Conservation (phyloP, 257 asterid genomes). For the Penstemon eatonii region DNA sequence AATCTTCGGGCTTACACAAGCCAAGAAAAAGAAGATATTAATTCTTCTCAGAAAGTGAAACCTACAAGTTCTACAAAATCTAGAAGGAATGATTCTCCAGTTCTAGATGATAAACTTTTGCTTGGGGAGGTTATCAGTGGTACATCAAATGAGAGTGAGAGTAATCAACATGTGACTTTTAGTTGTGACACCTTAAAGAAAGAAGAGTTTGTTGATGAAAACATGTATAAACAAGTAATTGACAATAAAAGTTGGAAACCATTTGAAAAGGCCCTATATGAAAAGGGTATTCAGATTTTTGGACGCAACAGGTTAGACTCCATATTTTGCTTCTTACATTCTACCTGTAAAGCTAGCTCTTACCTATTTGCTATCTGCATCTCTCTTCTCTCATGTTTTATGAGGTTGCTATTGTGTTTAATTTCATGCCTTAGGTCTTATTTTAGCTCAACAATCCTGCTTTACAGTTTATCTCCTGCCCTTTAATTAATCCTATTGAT, state of each 20-base stretch:
- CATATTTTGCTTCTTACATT: conserved; percentile 21
- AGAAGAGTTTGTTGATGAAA: conserved; percentile 54
- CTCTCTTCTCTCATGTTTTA: conserved; percentile 11
- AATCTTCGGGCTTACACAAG: conserved; percentile 38
- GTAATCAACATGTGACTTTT: conserved; percentile 41
- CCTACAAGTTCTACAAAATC: conserved; percentile 55
- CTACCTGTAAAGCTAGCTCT: background rate
- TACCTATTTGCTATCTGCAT: conserved; percentile 1
- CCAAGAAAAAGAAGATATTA: conserved; percentile 46
- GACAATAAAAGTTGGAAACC: conserved; percentile 76
- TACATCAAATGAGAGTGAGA: conserved; percentile 51
- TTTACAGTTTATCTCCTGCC: conserved; percentile 1
- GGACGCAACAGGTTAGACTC: conserved; percentile 79
- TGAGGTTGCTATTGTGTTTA: conserved; percentile 14
- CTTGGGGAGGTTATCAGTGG: conserved; percentile 50
- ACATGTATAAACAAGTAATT: conserved; percentile 34
- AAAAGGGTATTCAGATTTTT: conserved; percentile 86
- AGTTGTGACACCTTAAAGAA: conserved; percentile 39
- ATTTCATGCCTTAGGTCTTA: conserved; percentile 9
- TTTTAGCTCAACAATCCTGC: conserved; percentile 22
- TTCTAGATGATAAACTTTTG: conserved; percentile 41
- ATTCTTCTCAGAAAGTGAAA: conserved; percentile 44
- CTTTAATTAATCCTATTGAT: conserved; percentile 4
- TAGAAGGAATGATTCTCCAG: conserved; percentile 52
- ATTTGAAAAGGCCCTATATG: conserved; percentile 82